A percentile compares a stretch with the other conserved stretches of the same genome.
Evolutionary conservation across 2,329 filamentous ascomycete genomes (phyloP).

Genomic region (Chaetothyriales sp.): DNA sequence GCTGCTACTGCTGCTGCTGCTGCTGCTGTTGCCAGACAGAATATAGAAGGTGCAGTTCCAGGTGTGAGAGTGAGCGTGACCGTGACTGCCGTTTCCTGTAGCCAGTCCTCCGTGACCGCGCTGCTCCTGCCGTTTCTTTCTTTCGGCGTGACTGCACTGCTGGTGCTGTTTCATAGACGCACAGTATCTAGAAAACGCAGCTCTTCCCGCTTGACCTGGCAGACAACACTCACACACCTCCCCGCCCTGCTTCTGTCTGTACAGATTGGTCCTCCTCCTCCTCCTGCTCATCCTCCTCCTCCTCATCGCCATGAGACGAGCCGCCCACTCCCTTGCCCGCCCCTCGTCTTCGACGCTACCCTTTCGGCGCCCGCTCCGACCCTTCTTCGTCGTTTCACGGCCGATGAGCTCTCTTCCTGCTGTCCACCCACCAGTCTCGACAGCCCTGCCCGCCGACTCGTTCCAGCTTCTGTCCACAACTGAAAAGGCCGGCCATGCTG

Average conservation of each 20-base stretch:
- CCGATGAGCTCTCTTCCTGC: constrained; percentile 42
- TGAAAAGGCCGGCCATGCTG: constrained; percentile 61
- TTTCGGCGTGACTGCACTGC: no score
- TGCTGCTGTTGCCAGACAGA: no score
- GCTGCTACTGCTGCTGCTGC: no score
- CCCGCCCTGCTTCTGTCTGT: neutral
- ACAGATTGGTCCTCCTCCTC: neutral
- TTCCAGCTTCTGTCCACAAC: constrained; percentile 73
- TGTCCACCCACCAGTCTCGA: constrained; percentile 47
- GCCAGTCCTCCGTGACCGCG: no score
- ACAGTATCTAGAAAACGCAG: no score
- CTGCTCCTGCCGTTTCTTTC: no score
- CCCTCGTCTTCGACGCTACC: neutral
- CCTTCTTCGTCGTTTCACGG: constrained; percentile 17
- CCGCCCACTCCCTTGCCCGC: neutral
- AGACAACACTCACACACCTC: neutral
- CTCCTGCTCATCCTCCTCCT: no score
- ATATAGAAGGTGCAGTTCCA: no score
- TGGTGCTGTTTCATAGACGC: no score
- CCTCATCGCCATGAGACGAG: neutral
- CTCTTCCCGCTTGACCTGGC: no score
- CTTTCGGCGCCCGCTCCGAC: neutral
- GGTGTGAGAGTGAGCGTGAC: no score
- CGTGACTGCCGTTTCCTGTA: no score
- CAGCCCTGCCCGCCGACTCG: constrained; percentile 51